Evolutionary conservation across 345 rosid genomes (phyloP).

Genomic region (Raphanus raphanistrum): DNA sequence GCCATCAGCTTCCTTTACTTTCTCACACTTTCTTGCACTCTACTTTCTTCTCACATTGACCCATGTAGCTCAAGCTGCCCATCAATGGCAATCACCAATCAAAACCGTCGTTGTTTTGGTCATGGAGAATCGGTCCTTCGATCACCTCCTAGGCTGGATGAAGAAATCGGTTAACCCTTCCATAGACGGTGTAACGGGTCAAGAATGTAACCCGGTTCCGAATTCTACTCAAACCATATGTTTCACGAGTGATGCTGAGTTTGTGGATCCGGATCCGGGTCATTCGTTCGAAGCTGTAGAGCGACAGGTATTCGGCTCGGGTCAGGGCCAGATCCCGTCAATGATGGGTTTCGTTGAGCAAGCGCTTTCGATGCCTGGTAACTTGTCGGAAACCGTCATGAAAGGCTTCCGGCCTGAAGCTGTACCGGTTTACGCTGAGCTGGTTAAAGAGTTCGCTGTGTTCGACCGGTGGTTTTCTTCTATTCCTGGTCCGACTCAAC

Average conservation of each 20-base stretch:
- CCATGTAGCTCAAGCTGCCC: conserved; percentile 40
- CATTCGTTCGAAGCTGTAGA: conserved; percentile 88
- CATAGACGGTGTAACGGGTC: conserved; percentile 83
- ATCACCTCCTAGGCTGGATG: conserved; percentile 95
- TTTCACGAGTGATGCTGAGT: conserved; percentile 84
- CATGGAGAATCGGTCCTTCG: conserved; percentile 91
- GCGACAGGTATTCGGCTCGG: conserved; percentile 79
- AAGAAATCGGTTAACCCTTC: conserved; percentile 67
- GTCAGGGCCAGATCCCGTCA: conserved; percentile 59
- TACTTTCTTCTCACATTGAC: conserved; percentile 41
- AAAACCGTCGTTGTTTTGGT: conserved; percentile 82
- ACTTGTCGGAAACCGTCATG: conserved; percentile 80
- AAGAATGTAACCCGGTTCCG: conserved; percentile 77
- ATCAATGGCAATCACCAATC: conserved; percentile 58
- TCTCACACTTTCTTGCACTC: conserved; percentile 49
- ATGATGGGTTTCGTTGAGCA: conserved; percentile 94
- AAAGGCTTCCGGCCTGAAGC: conserved; percentile 76
- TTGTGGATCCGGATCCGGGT: conserved; percentile 97
- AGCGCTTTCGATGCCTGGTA: conserved; percentile 71
- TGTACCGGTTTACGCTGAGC: conserved; percentile 65
- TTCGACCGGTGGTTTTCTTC: conserved; percentile 96
- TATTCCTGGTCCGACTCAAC: conserved; percentile 97
- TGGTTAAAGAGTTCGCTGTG: conserved; percentile 73
- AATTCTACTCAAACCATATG: conserved; percentile 54
- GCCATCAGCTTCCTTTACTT: conserved; percentile 34